A percentile compares a stretch with the other conserved stretches of the same genome.
These are phyloP conservation scores for Posidonia oceanica DNA, from an alignment of 116 monocot genomes.

Conservation along the genomic window DNA sequence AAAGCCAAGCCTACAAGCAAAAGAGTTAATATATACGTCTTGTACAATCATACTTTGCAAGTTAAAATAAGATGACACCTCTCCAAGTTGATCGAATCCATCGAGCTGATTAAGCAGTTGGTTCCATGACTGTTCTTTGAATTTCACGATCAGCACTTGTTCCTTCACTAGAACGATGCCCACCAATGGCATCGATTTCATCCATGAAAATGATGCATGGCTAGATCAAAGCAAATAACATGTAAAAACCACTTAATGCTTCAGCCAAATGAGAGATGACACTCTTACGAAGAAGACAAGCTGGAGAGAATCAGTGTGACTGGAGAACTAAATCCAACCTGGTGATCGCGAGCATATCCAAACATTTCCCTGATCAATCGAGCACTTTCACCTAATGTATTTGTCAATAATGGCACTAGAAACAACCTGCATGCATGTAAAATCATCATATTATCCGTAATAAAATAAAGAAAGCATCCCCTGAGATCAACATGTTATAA, in stretches of 20 bases:
- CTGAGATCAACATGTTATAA: too few species aligned
- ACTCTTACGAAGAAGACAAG: too few species aligned
- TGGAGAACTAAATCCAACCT: conserved; percentile 21
- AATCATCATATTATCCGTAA: too few species aligned
- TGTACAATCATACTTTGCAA: conserved; percentile 6
- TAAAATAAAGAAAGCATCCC: too few species aligned
- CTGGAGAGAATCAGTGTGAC: too few species aligned
- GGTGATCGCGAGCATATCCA: conserved; percentile 95
- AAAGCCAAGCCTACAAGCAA: not conserved
- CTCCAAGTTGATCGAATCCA: conserved; percentile 95
- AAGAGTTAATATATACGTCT: not conserved
- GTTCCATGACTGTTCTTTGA: conserved; percentile 94
- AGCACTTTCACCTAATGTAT: conserved; percentile 99
- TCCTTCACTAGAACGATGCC: conserved; percentile 87
- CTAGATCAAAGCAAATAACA: conserved; percentile 15
- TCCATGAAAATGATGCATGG: conserved; percentile 99
- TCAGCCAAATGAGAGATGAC: too few species aligned
- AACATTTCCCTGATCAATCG: conserved; percentile 97
- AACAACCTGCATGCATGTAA: conserved; percentile 52
- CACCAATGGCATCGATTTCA: conserved; percentile 95
- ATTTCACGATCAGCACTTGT: conserved; percentile 96
- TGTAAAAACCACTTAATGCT: too few species aligned
- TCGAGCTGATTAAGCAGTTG: conserved; percentile 95
- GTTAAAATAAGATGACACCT: too few species aligned
- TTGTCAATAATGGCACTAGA: conserved; percentile 99